phyloP scores from a whole-genome alignment of 345 rosid species.

The Acer campestre region DNA sequence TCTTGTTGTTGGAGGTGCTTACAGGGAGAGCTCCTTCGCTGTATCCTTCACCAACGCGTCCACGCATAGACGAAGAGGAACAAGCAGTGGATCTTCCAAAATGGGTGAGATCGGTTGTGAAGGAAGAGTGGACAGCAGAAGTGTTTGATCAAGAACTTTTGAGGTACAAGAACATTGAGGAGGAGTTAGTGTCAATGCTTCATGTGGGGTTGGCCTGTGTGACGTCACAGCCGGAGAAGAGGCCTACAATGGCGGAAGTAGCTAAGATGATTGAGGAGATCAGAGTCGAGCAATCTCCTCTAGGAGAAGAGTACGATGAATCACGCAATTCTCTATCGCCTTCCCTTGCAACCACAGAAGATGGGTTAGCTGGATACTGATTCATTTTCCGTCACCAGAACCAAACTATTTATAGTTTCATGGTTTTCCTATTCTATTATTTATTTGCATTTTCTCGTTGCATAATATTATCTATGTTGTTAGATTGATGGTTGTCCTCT shows the following conservation, averaged over 20 bases:
- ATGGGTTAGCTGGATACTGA: slow-evolving; percentile 52
- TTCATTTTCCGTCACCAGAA: slow-evolving; percentile 4
- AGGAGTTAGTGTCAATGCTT: slow-evolving; percentile 87
- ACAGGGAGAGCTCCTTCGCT: slow-evolving; percentile 81
- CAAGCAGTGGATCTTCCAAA: slow-evolving; percentile 73
- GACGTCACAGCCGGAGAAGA: slow-evolving; percentile 70
- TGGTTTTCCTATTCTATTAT: slow-evolving; percentile 1
- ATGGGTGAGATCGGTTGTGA: slow-evolving; percentile 94
- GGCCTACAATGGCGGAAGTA: slow-evolving; percentile 84
- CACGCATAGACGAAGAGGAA: slow-evolving; percentile 62
- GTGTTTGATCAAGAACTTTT: slow-evolving; percentile 92
- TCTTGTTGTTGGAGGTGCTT: slow-evolving; percentile 75
- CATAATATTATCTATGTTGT: slow-evolving; percentile 1
- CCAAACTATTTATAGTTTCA: not conserved
- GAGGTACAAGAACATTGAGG: slow-evolving; percentile 95
- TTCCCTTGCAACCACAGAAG: slow-evolving; percentile 88
- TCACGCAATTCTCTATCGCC: slow-evolving; percentile 86
- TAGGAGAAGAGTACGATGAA: slow-evolving; percentile 92
- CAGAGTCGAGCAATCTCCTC: slow-evolving; percentile 91
- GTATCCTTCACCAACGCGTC: slow-evolving; percentile 70
- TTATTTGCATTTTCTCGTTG: slow-evolving; percentile 35
- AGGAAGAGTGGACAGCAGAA: slow-evolving; percentile 98
- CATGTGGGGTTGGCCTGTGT: slow-evolving; percentile 88
- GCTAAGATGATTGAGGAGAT: slow-evolving; percentile 91
- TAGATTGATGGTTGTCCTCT: slow-evolving; percentile 12